phyloP scores from a whole-genome alignment of 2,329 filamentous ascomycete genomes.

The Neofusicoccum parvum region DNA sequence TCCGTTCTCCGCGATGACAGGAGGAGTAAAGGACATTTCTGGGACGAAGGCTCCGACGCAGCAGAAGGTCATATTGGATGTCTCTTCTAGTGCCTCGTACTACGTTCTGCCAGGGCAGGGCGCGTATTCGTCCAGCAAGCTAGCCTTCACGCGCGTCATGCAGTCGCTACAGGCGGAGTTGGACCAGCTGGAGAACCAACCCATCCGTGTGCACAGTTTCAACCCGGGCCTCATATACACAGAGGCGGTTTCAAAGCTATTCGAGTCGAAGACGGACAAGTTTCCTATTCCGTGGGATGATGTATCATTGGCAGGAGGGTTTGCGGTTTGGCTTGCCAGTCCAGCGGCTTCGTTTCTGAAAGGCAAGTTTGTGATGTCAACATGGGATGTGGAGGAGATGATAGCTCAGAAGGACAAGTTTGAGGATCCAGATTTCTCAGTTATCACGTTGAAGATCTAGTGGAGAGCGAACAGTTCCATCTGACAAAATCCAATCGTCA shows the following conservation, averaged over 20 bases:
- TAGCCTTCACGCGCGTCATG: conserved; percentile 1
- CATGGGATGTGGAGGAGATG: neutral
- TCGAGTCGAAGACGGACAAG: neutral
- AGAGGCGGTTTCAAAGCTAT: neutral
- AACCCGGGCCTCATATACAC: neutral
- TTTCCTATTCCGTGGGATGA: neutral
- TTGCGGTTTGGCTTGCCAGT: neutral
- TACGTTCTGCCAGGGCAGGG: neutral
- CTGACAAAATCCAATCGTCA: no score
- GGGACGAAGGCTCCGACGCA: neutral
- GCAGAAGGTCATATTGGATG: conserved; percentile 1
- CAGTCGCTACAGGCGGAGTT: conserved; percentile 17
- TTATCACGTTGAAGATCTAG: neutral
- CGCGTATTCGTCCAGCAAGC: conserved; percentile 21
- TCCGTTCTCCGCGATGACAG: neutral
- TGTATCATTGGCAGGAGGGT: neutral
- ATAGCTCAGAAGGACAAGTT: neutral
- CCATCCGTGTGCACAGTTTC: neutral
- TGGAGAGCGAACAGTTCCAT: no score
- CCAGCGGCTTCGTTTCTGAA: neutral
- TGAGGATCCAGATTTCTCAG: neutral
- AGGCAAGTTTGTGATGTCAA: neutral
- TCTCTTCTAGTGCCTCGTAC: conserved; percentile 3
- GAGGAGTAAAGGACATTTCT: neutral
- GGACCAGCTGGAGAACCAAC: neutral